These are phyloP conservation scores for Phytophthora nicotianae DNA, from an alignment of 352 stramenopile species.

Conservation along the genomic window DNA sequence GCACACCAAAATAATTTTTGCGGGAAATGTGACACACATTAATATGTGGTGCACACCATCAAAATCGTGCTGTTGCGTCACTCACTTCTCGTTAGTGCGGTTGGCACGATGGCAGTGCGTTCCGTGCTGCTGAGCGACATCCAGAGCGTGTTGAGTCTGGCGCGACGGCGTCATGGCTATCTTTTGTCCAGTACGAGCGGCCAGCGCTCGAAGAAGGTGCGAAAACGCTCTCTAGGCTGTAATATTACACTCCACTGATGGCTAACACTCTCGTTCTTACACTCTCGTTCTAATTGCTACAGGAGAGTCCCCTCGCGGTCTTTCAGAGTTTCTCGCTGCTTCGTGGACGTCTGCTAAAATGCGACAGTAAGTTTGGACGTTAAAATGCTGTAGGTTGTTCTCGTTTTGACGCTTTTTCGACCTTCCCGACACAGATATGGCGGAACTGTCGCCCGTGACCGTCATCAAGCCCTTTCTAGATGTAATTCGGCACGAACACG, in stretches of 20 bases:
- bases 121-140: conserved; percentile 75
- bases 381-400: not conserved
- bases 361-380: conserved; percentile 45
- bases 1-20: not conserved
- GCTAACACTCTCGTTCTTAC: conserved; percentile 2
- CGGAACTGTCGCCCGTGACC: conserved; percentile 59
- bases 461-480: conserved; percentile 94
- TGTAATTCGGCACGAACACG: conserved; percentile 92
- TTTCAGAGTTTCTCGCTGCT: conserved; percentile 71
- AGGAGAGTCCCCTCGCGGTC: conserved; percentile 58
- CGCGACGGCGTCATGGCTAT: conserved; percentile 59
- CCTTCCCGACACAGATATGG: conserved; percentile 45
- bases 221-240: not conserved
- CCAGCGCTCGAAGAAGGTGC: conserved; percentile 30
- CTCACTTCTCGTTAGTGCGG: not conserved
- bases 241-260: not conserved
- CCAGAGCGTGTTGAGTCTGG: conserved; percentile 72
- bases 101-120: conserved; percentile 30
- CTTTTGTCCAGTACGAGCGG: conserved; percentile 30
- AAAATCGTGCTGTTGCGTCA: not conserved
- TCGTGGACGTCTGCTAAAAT: conserved; percentile 65
- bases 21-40: not conserved
- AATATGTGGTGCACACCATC: not conserved
- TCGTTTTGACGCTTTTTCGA: conserved; percentile 12
- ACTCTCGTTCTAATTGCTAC: not conserved